phyloP scores from a whole-genome alignment of 2,329 filamentous ascomycete genomes.

The Calonectria crousiana region DNA sequence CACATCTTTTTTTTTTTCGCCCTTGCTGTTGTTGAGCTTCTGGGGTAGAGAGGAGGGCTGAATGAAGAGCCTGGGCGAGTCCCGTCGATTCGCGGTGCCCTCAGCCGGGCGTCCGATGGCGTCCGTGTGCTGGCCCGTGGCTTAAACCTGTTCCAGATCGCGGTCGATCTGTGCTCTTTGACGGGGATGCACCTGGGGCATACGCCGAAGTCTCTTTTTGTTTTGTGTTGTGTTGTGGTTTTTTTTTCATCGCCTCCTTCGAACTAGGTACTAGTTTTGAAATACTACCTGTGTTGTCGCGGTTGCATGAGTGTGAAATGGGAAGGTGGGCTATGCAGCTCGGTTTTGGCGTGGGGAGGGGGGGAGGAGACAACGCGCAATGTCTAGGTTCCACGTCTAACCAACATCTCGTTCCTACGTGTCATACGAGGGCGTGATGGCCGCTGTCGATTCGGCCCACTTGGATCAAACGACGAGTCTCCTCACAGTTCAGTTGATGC shows the following conservation, averaged over 20 bases:
- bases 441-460: background rate
- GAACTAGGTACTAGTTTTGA: background rate
- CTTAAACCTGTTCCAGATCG: background rate
- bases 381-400: background rate
- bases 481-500: background rate
- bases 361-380: background rate
- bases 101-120: background rate
- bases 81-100: background rate
- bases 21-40: background rate
- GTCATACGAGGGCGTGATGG: slow-evolving; percentile 12
- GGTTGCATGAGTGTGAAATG: slow-evolving; percentile 2
- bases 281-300: background rate
- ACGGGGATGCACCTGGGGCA: background rate
- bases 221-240: background rate
- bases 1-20: background rate
- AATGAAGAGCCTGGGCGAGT: background rate
- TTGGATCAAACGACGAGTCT: background rate
- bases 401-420: slow-evolving; percentile 3
- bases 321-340: slow-evolving; percentile 22
- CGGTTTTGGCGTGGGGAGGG: background rate
- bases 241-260: background rate
- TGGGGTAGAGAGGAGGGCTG: background rate
- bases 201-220: background rate
- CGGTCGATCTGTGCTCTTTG: background rate
- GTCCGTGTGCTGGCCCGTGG: background rate